Evolutionary conservation across 78 protist species (phyloP), one percentile per base, ranked within the genome.

Genomic region (Reticulomyxa filosa): DNA sequence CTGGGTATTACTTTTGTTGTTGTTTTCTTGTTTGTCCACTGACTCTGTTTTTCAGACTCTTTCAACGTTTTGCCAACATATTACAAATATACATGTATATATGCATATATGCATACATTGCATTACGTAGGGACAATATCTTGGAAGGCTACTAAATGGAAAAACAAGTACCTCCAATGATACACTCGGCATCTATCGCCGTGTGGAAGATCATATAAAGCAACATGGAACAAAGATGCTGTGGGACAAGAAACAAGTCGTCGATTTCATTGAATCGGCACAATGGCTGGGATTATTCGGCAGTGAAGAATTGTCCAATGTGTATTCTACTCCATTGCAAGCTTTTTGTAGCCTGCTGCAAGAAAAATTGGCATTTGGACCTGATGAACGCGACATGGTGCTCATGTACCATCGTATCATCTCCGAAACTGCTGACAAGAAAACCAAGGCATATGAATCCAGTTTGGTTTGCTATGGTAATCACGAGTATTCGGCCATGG

Each of bases 191-290:
- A n/a, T n/a, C n/a, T n/a, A n/a, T n/a, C n/a, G n/a, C n/a, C n/a
- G n/a, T n/a, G 2, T 74, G 64, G 70, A 72, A 72, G 36, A 59
- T 74, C 36, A 50, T 74, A 17, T 10, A 33, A 7, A 65, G 79
- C 25, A 51, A 74, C 3, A 37, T 61, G 25, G 72, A 70, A 13
- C 30, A 51, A 1, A n/a, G n/a, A n/a, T n/a, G n/a, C n/a, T n/a
- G n/a, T n/a, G n/a, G n/a, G 73, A 65, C 27, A 62, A 50, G 5
- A 33, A 68, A 38, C n/a, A 30, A 20, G 42, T 73, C 1, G 8
- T 69, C 4, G 67, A 68, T 5, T 72, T 71, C 11, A 42, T 74
- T n/a, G n/a, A n/a, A n/a, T n/a, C n/a, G n/a, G n/a, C n/a, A 61
- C 55, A 57, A 25, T 74, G 79, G 79, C 27, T 74, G 1, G 82